Base-by-base conservation (phyloP, 129 eudicot genomes). In the Oenanthe sinensis region DNA sequence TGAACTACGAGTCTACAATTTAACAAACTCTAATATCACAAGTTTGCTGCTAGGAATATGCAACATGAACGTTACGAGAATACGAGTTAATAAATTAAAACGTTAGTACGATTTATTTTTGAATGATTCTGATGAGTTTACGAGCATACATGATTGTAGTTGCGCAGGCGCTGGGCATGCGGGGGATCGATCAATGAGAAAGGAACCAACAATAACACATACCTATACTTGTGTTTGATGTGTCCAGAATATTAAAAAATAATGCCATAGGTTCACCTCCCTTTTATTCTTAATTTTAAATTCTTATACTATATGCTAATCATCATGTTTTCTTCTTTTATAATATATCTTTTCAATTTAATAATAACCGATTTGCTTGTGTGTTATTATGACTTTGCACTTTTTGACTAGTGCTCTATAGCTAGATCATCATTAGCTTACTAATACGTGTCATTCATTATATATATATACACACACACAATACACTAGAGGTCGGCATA, bases 161-260 rank as follows among this genome's bases (percentile, higher is more conserved):
- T 65, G 71, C 40, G 71, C 71, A 65, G 71, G 71, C 71, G 71
- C 6, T 30, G 71, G 30, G 67, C 67, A 58, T 58, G 67, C 67
- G 67, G 67, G 33, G 30, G 67, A n/a, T 58, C 67, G 71, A 65
- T 65, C 42, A 65, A 26, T 65, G 71, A 36, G 20, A 65, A 65
- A 65, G 71, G 71, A 65, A 65, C 71, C 13, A 65, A 65, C 71
- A 65, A 12, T 26, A 65, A 65, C 71, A 65, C 40, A 65, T 13
- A 26, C 71, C 71, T 65, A 65, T 26, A 3, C 39, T 65, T 26
- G 40, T 65, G 71, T 65, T 65, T 30, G 71, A 65, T 65, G 71
- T 65, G 40, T 65, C 40, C 14, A 26, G 42, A 30, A 58, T 58
- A 58, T 37, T 2, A 58, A 58, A 22, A 58, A 58, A 33, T 28